Evolutionary conservation across 169 alveolate genomes (phyloP).

Genomic region (Eimeria maxima): DNA sequence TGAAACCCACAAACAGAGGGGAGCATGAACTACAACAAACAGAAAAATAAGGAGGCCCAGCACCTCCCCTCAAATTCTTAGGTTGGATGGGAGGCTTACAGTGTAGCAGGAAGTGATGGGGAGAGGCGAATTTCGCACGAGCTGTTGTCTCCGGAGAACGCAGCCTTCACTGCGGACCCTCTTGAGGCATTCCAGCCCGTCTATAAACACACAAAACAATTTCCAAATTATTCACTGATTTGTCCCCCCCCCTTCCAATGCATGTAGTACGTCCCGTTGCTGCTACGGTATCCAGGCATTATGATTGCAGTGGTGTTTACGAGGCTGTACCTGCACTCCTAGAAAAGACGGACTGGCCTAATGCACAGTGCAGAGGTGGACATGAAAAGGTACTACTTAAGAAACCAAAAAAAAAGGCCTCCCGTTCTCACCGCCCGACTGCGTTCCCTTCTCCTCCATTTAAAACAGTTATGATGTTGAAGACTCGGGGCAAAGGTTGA

Average conservation of each 20-base stretch:
- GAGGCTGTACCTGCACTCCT: background rate
- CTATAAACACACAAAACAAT: background rate
- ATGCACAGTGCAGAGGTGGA: background rate
- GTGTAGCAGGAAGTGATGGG: constrained; percentile 77
- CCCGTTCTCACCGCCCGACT: background rate
- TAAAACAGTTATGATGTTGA: background rate
- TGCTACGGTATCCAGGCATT: background rate
- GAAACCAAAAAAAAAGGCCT: background rate
- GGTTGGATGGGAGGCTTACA: background rate
- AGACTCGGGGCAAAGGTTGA: background rate
- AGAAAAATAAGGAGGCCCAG: background rate
- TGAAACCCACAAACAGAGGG: background rate
- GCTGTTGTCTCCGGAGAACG: constrained; percentile 68
- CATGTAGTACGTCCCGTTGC: background rate
- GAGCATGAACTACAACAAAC: background rate
- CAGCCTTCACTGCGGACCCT: constrained; percentile 82
- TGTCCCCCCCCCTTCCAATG: background rate
- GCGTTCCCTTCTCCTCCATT: constrained; percentile 1
- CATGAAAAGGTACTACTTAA: background rate
- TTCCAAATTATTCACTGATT: background rate
- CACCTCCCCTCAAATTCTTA: background rate
- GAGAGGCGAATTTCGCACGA: constrained; percentile 73
- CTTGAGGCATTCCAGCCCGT: constrained; percentile 17
- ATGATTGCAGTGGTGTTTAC: background rate
- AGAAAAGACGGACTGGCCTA: background rate